Base-by-base conservation (phyloP, 2,329 filamentous ascomycete genomes). In the Fusarium fracticaudum region DNA sequence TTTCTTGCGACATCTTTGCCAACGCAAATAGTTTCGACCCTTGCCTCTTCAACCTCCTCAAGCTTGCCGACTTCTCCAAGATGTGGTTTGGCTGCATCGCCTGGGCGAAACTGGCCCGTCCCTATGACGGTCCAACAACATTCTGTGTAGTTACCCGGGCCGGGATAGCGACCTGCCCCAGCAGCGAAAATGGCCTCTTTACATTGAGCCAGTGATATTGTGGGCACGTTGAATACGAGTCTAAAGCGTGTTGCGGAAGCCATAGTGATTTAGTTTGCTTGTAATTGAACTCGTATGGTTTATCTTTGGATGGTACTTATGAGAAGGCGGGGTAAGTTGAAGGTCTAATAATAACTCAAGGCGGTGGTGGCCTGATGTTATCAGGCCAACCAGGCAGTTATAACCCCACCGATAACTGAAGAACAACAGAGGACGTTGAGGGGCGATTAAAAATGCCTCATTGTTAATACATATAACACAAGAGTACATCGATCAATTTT, bases 211-310 rank as follows among this genome's bases (percentile, higher is more conserved):
- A 54, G 2, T 1, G 51, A 37, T 1, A 22, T 10, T n/a, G 18
- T 54, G 4, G 51, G 51, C 5, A 29, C 51, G 6, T 54, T 37
- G 14, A 40, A 54, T 3, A 53, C 50, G 13, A 53, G 50, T 53
- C 50, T 37, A 18, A 53, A 53, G 0, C 50, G 31, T 9, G 48
- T 26, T 20, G 6, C 0, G 1, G 48, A 15, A 0, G 48, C 9
- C 48, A 51, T 51, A 1, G 8, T 51, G 1, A 10, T 37, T 17
- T 2, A 20, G 17, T 35, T 20, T 20, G 8, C 17, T 51, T n/a
- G 1, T 24, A 7, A 7, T 14, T 35, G 17, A 18, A 24, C 22
- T 24, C 22, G 8, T 1, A 1, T 1, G 22, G 3, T 2, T 24
- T 8, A 7, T 13, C 22, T 9, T 8, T 33, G 15, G 10, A 6